Conservation (phyloP, 495 filamentous ascomycete species). For the Bombardia bombarda region DNA sequence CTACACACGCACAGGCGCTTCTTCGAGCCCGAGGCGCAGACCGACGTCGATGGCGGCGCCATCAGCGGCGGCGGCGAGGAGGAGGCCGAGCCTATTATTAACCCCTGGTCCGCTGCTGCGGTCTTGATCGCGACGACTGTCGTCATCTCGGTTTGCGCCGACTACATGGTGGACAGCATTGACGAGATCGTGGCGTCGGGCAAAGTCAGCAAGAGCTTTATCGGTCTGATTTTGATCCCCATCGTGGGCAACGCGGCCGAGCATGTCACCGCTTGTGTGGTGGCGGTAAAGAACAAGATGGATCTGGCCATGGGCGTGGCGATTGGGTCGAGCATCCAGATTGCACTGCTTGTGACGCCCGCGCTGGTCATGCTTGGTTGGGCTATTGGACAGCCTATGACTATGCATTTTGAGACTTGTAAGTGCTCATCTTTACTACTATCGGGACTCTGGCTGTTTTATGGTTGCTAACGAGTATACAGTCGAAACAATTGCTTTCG, state of each 20-base stretch:
- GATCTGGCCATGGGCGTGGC: slow-evolving; percentile 92
- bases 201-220: slow-evolving; percentile 90
- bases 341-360: slow-evolving; percentile 86
- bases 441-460: not conserved
- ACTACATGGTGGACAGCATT: slow-evolving; percentile 90
- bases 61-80: slow-evolving; percentile 27
- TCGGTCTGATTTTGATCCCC: slow-evolving; percentile 89
- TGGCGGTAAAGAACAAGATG: slow-evolving; percentile 95
- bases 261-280: slow-evolving; percentile 90
- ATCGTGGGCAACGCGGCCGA: slow-evolving; percentile 98
- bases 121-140: slow-evolving; percentile 73
- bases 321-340: slow-evolving; percentile 89
- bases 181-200: slow-evolving; percentile 76
- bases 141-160: slow-evolving; percentile 82
- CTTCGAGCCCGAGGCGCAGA: slow-evolving; percentile 58
- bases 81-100: slow-evolving; percentile 48
- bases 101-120: slow-evolving; percentile 60
- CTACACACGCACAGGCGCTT: slow-evolving; percentile 71
- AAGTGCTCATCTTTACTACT: slow-evolving; percentile 14
- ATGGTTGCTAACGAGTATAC: not conserved
- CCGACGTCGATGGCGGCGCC: slow-evolving; percentile 17
- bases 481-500: slow-evolving; percentile 93
- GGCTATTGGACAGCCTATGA: slow-evolving; percentile 74
- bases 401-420: slow-evolving; percentile 74
- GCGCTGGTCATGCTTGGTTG: slow-evolving; percentile 87